phyloP scores from a whole-genome alignment of 2,329 filamentous ascomycete genomes.

The Simplicillium sp. region DNA sequence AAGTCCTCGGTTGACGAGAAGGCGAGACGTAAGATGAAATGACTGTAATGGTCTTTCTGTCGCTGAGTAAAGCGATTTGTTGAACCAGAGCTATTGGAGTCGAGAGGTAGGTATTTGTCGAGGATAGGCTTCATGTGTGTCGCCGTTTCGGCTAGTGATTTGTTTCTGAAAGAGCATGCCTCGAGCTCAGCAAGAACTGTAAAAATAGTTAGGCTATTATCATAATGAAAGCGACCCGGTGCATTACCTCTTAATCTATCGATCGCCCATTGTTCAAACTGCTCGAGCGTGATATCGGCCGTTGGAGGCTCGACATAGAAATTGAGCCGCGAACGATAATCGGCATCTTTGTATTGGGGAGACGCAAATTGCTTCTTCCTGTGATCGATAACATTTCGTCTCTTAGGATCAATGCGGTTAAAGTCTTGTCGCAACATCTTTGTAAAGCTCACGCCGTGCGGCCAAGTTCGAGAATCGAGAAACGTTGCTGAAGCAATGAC shows the following conservation, averaged over 20 bases:
- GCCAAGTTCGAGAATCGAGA: no score
- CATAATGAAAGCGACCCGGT: background rate
- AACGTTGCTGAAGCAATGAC: no score
- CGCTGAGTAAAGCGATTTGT: constrained; percentile 59
- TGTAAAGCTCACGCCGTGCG: constrained; percentile 2
- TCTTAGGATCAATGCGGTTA: constrained; percentile 56
- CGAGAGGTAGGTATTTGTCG: constrained; percentile 76
- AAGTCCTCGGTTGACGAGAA: constrained; percentile 90
- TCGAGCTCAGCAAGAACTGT: constrained; percentile 80
- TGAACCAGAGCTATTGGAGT: constrained; percentile 58
- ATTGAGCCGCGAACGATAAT: constrained; percentile 82
- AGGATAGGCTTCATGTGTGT: constrained; percentile 78
- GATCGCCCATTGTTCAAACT: constrained; percentile 99
- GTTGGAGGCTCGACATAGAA: constrained; percentile 86
- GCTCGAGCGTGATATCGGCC: constrained; percentile 87
- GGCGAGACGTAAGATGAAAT: constrained; percentile 90
- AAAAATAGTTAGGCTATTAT: background rate
- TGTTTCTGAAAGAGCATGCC: constrained; percentile 92
- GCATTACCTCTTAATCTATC: constrained; percentile 67
- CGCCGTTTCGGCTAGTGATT: constrained; percentile 69
- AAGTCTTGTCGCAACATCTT: constrained; percentile 41
- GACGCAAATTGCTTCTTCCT: constrained; percentile 82
- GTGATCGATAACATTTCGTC: constrained; percentile 66
- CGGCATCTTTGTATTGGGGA: constrained; percentile 63
- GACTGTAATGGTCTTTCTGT: constrained; percentile 93